These are phyloP conservation scores for Aspergillus sp. DNA, from an alignment of 2,329 filamentous ascomycete genomes.

Conservation along the genomic window DNA sequence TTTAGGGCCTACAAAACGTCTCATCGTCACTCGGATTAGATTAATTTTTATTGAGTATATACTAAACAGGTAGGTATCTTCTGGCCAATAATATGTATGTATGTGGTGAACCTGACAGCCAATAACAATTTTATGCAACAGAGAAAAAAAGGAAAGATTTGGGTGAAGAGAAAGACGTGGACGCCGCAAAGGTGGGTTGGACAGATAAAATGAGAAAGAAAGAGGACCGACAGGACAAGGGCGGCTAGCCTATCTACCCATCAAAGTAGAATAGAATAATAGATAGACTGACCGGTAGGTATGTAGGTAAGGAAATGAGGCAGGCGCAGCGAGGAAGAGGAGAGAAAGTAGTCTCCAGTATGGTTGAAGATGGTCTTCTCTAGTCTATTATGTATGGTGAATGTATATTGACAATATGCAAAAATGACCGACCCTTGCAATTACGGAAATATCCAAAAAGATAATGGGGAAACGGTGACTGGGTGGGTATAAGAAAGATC, in stretches of 20 bases:
- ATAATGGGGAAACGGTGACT: background rate
- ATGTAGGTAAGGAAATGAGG: background rate
- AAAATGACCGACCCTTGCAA: background rate
- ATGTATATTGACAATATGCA: background rate
- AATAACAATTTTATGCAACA: background rate
- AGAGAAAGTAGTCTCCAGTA: background rate
- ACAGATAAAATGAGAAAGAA: background rate
- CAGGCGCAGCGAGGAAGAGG: background rate
- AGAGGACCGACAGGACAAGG: background rate
- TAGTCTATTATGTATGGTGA: slow-evolving; percentile 9
- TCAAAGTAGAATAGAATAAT: background rate
- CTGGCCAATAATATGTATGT: no score
- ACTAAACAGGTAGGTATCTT: no score
- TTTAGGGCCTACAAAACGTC: no score
- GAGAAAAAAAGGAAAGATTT: background rate
- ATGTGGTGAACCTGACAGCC: background rate
- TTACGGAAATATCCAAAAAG: background rate
- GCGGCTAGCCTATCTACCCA: background rate
- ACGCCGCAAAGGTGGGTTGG: no score
- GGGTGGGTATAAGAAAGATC: background rate
- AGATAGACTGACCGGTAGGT: background rate
- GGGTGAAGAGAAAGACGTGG: background rate
- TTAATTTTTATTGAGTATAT: no score
- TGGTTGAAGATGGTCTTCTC: background rate
- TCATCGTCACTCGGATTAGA: no score